Evolutionary conservation across 2,329 filamentous ascomycete genomes (phyloP), one percentile per base, ranked within the genome.

Genomic region (Ophiostoma sp.): DNA sequence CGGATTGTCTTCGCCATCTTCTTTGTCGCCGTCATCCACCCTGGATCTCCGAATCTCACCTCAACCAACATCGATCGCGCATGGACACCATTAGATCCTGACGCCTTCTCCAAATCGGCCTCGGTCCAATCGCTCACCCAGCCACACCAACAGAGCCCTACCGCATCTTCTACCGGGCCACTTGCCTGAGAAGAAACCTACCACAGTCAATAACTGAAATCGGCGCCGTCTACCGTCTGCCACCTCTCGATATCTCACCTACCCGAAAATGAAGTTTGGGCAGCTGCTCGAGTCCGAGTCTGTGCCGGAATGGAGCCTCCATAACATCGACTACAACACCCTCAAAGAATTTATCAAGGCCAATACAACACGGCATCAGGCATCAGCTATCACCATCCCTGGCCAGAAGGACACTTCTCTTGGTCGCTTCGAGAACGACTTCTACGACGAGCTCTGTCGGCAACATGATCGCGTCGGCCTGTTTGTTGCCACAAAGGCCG

Each of bases 281-380:
- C 84, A 91, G 74, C 89, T 87, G 72, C 84, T 95, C 72, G 87
- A 89, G 77, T 85, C 87, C 79, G 86, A 91, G 78, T 94, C 91
- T 66, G 91, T 93, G 76, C 91, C 91, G 73, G 88, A 90, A 86
- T 95, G 91, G 91, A 90, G 86, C 76, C 84, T 92, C 74, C 90
- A 94, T 78, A 95, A 96, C 79, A 88, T 96, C 79, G 92, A 95
- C 79, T 96, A 96, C 83, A 92, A 94, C 78, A 90, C 91, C 67
- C 85, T 96, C 73, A 96, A 96, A 80, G 86, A 91, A 78, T 85
- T 92, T 76, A 94, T 96, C 82, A 95, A 94, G 79, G 86, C 86
- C 72, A 87, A 93, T 77, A 96, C 92, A 1, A 90, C 89, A 15
- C 86, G 85, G 64, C 87, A 89, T 78, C 87, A 90, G 75, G 89